Base-by-base conservation (phyloP, 805 yeast genomes). In the Suhomyces sp. region DNA sequence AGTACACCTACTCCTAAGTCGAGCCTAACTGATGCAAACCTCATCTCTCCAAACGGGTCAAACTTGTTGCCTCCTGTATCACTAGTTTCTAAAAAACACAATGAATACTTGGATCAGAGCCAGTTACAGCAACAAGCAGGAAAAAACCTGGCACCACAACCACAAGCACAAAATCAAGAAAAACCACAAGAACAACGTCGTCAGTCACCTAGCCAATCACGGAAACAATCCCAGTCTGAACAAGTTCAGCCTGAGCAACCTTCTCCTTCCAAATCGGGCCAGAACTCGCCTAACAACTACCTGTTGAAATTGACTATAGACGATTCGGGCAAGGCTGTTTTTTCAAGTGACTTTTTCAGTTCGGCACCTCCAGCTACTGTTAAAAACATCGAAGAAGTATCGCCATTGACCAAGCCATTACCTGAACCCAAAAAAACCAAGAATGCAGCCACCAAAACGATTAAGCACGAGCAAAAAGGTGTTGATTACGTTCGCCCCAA, bases 261-360 rank as follows among this genome's bases (percentile, higher is more conserved):
- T 33, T 13, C 15, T 6, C 15, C 36, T 4, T 10, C 31, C 13
- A 29, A 35, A 35, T 15, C 41, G 7, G 42, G 22, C 22, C 42
- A 38, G 42, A 38, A 38, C 41, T 29, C 48, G 13, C 29, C 29
- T 4, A 31, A 17, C 29, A 15, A 49, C 50, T 72, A 72, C 54
- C 67, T 63, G 56, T 63, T 74, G 56, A 66, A 66, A 46, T 61
- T 74, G 45, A 72, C 68, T 58, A 65, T 75, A 44, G 78, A 75
- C 54, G 77, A 71, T 47, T 66, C 63, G 60, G 79, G 79, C 8
- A 70, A 70, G 49, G 79, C 79, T 6, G 68, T 67, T 8, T 68
- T 75, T 54, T 64, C 71, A 9, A 57, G 57, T 22, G 65, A 66
- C 49, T 56, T 61, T 48, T 57, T 63, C 47, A 46, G 44, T 6